Conservation (phyloP, 306 rosid species). For the Quillaja saponaria region DNA sequence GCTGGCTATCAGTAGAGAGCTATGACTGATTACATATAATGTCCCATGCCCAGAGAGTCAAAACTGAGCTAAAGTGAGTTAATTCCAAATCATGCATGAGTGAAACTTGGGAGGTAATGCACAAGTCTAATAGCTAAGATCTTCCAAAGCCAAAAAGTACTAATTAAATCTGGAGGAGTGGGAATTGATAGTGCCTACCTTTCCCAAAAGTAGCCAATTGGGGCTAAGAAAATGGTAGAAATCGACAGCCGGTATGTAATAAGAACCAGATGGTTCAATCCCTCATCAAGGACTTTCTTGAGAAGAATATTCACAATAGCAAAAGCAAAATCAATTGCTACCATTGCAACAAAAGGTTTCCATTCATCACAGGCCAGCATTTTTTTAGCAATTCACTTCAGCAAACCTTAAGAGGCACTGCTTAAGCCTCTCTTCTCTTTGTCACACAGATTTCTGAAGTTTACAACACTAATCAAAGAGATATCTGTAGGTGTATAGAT, state of each 20-base stretch:
- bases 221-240: constrained; percentile 72
- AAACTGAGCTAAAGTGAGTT: neutral
- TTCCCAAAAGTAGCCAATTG: constrained; percentile 70
- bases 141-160: neutral
- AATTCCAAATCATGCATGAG: constrained; percentile 15
- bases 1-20: constrained; percentile 23
- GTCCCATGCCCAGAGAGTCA: constrained; percentile 14
- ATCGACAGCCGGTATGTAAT: constrained; percentile 75
- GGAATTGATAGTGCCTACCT: constrained; percentile 46
- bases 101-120: constrained; percentile 8
- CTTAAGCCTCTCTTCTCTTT: constrained; percentile 28
- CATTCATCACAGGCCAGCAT: constrained; percentile 51
- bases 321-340: constrained; percentile 63
- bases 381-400: constrained; percentile 37
- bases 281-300: constrained; percentile 77
- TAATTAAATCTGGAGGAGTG: neutral
- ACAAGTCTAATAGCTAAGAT: constrained; percentile 4
- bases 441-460: constrained; percentile 17
- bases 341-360: constrained; percentile 79
- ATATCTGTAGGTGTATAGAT: constrained; percentile 30
- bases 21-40: constrained; percentile 12
- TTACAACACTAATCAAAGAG: constrained; percentile 28
- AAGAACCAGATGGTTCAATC: constrained; percentile 86
- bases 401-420: constrained; percentile 24
- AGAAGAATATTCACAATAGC: constrained; percentile 80